These are phyloP conservation scores for Neurospora tetraspora DNA, from an alignment of 495 filamentous ascomycete genomes.

Conservation along the genomic window DNA sequence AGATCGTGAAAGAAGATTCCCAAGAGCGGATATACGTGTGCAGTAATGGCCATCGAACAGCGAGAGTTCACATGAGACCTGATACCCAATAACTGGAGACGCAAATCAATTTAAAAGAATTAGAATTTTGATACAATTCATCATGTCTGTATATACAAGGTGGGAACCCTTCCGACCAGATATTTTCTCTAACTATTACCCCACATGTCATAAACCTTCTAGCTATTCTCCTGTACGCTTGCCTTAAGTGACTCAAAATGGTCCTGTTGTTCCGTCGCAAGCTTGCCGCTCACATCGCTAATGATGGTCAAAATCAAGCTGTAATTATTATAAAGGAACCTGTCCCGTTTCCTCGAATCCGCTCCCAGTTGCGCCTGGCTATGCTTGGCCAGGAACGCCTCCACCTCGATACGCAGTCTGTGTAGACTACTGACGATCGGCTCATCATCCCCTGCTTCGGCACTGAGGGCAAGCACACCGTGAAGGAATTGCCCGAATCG, in stretches of 20 bases:
- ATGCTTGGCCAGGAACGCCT: slow-evolving; percentile 60
- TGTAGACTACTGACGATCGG: slow-evolving; percentile 72
- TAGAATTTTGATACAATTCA: background rate
- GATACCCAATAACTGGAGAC: background rate
- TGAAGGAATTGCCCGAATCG: slow-evolving; percentile 85
- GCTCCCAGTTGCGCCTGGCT: slow-evolving; percentile 50
- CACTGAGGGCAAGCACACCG: slow-evolving; percentile 69
- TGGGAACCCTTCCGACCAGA: background rate
- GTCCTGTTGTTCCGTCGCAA: slow-evolving; percentile 63
- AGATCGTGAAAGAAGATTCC: background rate
- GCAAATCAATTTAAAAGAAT: background rate
- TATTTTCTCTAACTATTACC: background rate
- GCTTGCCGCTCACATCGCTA: slow-evolving; percentile 68
- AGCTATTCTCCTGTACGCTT: slow-evolving; percentile 32
- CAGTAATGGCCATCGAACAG: background rate
- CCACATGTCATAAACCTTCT: background rate
- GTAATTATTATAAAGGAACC: slow-evolving; percentile 93
- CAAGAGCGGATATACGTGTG: background rate
- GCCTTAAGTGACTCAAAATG: slow-evolving; percentile 54
- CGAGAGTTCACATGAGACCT: too few relatives aligned
- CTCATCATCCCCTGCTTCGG: slow-evolving; percentile 85
- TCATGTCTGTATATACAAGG: background rate
- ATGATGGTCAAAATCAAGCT: slow-evolving; percentile 85
- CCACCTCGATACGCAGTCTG: slow-evolving; percentile 66
- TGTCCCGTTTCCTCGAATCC: slow-evolving; percentile 67